These are phyloP conservation scores for Penicillium hesseltinei DNA, from an alignment of 2,329 filamentous ascomycete genomes.

Conservation along the genomic window DNA sequence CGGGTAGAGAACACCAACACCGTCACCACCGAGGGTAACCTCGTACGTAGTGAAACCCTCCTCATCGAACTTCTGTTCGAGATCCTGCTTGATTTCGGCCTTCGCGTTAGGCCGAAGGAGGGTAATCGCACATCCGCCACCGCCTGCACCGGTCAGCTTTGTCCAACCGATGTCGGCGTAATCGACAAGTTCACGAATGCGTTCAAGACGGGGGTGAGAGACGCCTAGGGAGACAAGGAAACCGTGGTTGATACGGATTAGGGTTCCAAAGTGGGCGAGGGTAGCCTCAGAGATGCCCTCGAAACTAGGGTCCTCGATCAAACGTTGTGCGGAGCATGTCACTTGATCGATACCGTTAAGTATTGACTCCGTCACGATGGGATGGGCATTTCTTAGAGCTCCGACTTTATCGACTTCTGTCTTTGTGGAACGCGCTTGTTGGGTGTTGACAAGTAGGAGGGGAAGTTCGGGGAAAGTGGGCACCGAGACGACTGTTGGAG, in stretches of 20 bases:
- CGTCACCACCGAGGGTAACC: slow-evolving; percentile 87
- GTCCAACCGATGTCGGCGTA: slow-evolving; percentile 91
- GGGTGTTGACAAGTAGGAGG: slow-evolving; percentile 84
- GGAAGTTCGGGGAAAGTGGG: slow-evolving; percentile 91
- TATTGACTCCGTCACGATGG: slow-evolving; percentile 74
- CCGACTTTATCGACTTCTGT: slow-evolving; percentile 84
- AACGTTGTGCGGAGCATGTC: slow-evolving; percentile 56
- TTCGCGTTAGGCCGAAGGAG: slow-evolving; percentile 69
- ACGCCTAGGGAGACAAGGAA: slow-evolving; percentile 87
- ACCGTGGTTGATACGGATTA: slow-evolving; percentile 93
- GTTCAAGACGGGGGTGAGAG: slow-evolving; percentile 88
- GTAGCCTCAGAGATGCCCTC: slow-evolving; percentile 62
- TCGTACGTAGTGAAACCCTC: slow-evolving; percentile 83
- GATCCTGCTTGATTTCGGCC: slow-evolving; percentile 55
- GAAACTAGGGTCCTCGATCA: slow-evolving; percentile 62
- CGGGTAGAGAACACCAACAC: slow-evolving; percentile 90
- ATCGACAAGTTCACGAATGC: slow-evolving; percentile 86
- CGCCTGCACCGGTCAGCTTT: slow-evolving; percentile 92
- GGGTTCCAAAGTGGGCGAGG: slow-evolving; percentile 74
- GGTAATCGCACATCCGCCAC: slow-evolving; percentile 93
- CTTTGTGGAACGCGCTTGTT: slow-evolving; percentile 79
- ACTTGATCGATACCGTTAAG: slow-evolving; percentile 75
- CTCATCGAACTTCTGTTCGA: slow-evolving; percentile 64
- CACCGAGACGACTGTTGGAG: slow-evolving; percentile 72
- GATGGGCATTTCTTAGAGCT: slow-evolving; percentile 67